A percentile compares a stretch with the other conserved stretches of the same genome.
These are phyloP conservation scores for Lodderomyces theae DNA, from an alignment of 1,139 yeast genomes.

Conservation along the genomic window DNA sequence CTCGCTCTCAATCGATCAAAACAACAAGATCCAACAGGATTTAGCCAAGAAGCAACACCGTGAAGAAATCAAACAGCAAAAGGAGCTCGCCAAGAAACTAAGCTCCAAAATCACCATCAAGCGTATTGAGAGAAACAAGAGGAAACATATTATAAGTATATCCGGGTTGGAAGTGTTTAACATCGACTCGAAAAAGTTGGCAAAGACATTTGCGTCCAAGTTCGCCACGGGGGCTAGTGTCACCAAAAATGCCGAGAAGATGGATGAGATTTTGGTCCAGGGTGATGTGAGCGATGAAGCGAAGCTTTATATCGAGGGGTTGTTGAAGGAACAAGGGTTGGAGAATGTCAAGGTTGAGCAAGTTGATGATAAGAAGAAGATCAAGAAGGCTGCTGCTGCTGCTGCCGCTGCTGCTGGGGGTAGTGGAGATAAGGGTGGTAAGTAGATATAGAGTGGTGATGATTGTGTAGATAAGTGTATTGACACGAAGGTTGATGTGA, in stretches of 20 bases:
- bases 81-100: conserved; percentile 76
- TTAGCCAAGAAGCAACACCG: conserved; percentile 82
- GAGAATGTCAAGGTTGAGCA: conserved; percentile 85
- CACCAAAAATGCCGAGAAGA: conserved; percentile 87
- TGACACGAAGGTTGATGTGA: neutral
- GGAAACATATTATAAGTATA: conserved; percentile 84
- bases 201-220: conserved; percentile 89
- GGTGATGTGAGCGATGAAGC: conserved; percentile 96
- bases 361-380: conserved; percentile 76
- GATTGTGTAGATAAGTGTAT: neutral
- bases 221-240: conserved; percentile 97
- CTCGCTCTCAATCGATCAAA: conserved; percentile 67
- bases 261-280: conserved; percentile 87
- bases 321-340: conserved; percentile 79
- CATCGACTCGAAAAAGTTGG: conserved; percentile 83
- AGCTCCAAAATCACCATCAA: conserved; percentile 79
- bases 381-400: conserved; percentile 37
- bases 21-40: conserved; percentile 78
- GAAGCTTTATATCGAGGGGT: conserved; percentile 66
- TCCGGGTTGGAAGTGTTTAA: conserved; percentile 87
- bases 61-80: conserved; percentile 84
- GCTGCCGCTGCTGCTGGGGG: conserved; percentile 8
- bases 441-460: neutral
- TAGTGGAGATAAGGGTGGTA: conserved; percentile 4
- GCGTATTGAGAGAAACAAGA: conserved; percentile 86